phyloP scores from a whole-genome alignment of 2,329 filamentous ascomycete genomes.

The Raffaelea arxii region DNA sequence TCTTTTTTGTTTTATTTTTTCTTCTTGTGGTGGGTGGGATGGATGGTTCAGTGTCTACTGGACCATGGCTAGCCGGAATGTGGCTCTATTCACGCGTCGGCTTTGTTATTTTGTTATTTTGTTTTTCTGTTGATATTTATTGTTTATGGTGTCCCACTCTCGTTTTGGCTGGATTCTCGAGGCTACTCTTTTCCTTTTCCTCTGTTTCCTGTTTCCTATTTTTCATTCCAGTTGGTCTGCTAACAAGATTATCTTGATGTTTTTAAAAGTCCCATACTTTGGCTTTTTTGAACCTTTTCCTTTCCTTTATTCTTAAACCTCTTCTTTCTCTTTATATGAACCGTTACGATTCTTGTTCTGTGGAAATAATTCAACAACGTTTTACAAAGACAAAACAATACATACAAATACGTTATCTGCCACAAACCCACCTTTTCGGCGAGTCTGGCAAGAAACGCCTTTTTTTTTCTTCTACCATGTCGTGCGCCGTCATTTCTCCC shows the following conservation, averaged over 20 bases:
- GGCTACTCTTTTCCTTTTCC: not conserved
- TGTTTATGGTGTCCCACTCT: not conserved
- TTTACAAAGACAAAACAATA: too few species aligned
- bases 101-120: not conserved
- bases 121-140: not conserved
- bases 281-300: too few species aligned
- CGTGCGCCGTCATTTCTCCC: not conserved
- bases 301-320: not conserved
- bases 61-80: too few species aligned
- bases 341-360: too few species aligned
- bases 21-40: too few species aligned
- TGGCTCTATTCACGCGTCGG: not conserved
- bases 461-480: not conserved
- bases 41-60: too few species aligned
- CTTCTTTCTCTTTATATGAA: not conserved
- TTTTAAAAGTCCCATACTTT: not conserved
- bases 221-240: not conserved
- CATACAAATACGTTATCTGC: too few species aligned
- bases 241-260: too few species aligned
- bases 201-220: not conserved
- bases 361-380: too few species aligned
- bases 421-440: too few species aligned
- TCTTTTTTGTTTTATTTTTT: too few species aligned
- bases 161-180: not conserved
- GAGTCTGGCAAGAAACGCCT: too few species aligned